Evolutionary conservation across 1,284 basidiomycete genomes (phyloP).

Genomic region (Ceratobasidium sp.): DNA sequence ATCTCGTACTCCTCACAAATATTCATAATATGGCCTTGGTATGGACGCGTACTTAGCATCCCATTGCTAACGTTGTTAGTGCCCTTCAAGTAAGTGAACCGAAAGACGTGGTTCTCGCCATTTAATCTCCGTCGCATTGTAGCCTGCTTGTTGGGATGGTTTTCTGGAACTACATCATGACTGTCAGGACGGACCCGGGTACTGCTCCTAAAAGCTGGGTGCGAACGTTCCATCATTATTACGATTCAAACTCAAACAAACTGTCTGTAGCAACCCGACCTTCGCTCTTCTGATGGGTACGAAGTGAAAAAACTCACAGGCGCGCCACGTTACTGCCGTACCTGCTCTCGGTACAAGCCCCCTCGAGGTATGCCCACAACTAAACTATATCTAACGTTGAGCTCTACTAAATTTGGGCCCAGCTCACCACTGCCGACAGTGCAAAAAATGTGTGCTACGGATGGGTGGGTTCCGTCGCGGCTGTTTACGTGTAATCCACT

Average conservation of each 20-base stretch:
- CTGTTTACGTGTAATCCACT: constrained; percentile 42
- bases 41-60: constrained; percentile 75
- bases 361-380: constrained; percentile 60
- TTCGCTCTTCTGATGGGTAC: constrained; percentile 73
- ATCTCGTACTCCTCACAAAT: constrained; percentile 90
- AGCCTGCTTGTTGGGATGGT: constrained; percentile 82
- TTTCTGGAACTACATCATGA: constrained; percentile 88
- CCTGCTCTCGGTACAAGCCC: constrained; percentile 79
- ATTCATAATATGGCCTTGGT: constrained; percentile 94
- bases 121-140: constrained; percentile 46
- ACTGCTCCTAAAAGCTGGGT: constrained; percentile 86
- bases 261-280: constrained; percentile 74
- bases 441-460: constrained; percentile 84
- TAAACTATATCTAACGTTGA: too few species aligned
- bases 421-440: constrained; percentile 90
- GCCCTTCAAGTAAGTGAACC: constrained; percentile 85
- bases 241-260: constrained; percentile 3
- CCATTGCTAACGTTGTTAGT: constrained; percentile 79
- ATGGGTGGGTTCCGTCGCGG: constrained; percentile 69
- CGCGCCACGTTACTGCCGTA: constrained; percentile 83
- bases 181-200: constrained; percentile 85
- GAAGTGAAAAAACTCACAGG: constrained; percentile 90
- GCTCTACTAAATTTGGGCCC: not conserved
- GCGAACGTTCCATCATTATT: constrained; percentile 51
- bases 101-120: constrained; percentile 1